Conservation (phyloP, 441 rosid species). For the Aquilaria agallochum region DNA sequence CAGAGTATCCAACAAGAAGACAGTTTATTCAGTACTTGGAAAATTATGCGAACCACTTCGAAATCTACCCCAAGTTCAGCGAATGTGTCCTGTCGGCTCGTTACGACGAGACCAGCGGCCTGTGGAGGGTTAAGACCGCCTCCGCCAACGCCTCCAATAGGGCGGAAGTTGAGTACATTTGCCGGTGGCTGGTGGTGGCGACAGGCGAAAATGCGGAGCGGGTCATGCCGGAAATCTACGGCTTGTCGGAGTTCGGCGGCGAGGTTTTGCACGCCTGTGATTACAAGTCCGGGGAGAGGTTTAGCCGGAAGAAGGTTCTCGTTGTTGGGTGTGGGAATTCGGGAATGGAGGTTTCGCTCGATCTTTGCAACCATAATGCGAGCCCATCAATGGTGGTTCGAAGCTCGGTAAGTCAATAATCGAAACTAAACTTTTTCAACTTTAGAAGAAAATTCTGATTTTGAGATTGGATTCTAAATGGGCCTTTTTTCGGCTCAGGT, state of each 20-base stretch:
- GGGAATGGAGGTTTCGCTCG: constrained; percentile 70
- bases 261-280: constrained; percentile 50
- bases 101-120: constrained; percentile 53
- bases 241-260: constrained; percentile 43
- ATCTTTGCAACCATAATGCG: constrained; percentile 51
- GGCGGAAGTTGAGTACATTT: constrained; percentile 51
- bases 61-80: constrained; percentile 51
- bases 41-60: constrained; percentile 43
- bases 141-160: constrained; percentile 21
- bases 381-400: constrained; percentile 50
- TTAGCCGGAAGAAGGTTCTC: constrained; percentile 39
- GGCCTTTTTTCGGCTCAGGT: constrained; percentile 26
- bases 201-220: constrained; percentile 67
- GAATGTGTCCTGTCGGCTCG: constrained; percentile 56
- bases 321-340: constrained; percentile 75
- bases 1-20: constrained; percentile 50
- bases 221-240: constrained; percentile 48
- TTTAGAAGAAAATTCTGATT: neutral
- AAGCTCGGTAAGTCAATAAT: constrained; percentile 39
- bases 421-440: neutral
- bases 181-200: constrained; percentile 74
- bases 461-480: neutral
- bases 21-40: constrained; percentile 65
- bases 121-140: constrained; percentile 53
- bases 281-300: constrained; percentile 53